Percentiles rank a stretch among this genome's conserved stretches.
Conservation (phyloP, 768 basidiomycete genomes). For the Amanita pallidorosea region DNA sequence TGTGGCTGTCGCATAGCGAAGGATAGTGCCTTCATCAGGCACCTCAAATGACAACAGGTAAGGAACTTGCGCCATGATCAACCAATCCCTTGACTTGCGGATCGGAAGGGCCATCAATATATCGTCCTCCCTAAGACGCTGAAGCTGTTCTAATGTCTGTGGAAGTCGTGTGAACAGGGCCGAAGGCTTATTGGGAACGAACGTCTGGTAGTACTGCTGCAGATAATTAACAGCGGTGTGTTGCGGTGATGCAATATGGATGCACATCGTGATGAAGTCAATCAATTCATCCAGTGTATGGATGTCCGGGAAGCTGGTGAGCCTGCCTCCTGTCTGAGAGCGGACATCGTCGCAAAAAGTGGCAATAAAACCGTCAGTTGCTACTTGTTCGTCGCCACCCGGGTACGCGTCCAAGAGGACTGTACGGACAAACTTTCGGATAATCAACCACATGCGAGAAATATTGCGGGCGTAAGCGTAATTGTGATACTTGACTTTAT, state of each 20-base stretch:
- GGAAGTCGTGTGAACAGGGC: constrained; percentile 16
- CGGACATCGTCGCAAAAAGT: constrained; percentile 14
- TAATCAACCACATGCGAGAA: constrained; percentile 14
- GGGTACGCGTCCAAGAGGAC: constrained; percentile 12
- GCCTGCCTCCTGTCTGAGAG: constrained; percentile 8
- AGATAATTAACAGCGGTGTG: constrained; percentile 24
- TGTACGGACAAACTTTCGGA: constrained; percentile 14
- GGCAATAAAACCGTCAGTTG: constrained; percentile 8
- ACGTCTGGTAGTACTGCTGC: constrained; percentile 22
- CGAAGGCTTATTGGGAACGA: constrained; percentile 20
- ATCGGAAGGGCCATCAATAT: constrained; percentile 16
- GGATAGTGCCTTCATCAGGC: constrained; percentile 13
- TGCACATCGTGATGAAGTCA: constrained; percentile 20
- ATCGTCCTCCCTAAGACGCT: constrained; percentile 11
- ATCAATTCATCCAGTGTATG: constrained; percentile 16
- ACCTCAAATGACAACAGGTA: constrained; percentile 18
- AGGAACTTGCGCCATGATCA: constrained; percentile 19
- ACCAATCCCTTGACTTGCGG: constrained; percentile 13
- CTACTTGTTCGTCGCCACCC: constrained; percentile 11
- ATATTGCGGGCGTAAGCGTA: constrained; percentile 19
- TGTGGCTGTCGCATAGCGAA: constrained; percentile 12
- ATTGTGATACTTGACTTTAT: constrained; percentile 18
- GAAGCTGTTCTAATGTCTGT: constrained; percentile 10
- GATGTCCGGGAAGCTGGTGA: constrained; percentile 16
- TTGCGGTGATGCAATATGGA: constrained; percentile 21